Evolutionary conservation across 2,329 filamentous ascomycete genomes (phyloP), one percentile per base, ranked within the genome.

Genomic region (Fusarium lateritium): DNA sequence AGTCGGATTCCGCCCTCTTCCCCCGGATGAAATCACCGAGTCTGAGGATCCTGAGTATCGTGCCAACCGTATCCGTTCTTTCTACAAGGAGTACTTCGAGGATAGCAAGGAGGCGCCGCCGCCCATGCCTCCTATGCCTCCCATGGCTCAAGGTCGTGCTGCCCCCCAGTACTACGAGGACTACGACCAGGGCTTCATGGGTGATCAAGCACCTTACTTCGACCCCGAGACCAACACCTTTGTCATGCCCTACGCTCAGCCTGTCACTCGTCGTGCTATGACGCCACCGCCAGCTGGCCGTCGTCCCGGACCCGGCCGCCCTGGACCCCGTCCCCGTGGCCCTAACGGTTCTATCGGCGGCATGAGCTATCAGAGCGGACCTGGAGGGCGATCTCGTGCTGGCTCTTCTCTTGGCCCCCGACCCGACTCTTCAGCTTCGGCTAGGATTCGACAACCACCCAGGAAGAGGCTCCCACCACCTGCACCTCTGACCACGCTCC

Each of bases 1-100:
- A 2, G 87, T 91, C 45, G 89, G 89, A 28, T 86, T 97, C 79
- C 91, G 96, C 17, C 96, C 96, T 22, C 85, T 99, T 66, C 96
- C 96, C 7, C 93, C 94, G 36, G 91, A 94, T 75, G 92, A 97
- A 69, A 89, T 93, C 56, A 86, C 85, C 31, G 89, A 91, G 43
- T 88, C 91, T 5, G 96, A 98, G 77, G 95, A 98, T 77, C 94
- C 96, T 0, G 96, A 98, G 79, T 91, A 95, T 76, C 90, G 96
- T 75, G 96, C 96, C 69, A 98, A 98, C 83, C 91, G 96, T 61
- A 99, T 99, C 72, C 89, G 96, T 78, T 99, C 96, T 6, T 99
- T 99, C 84, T 99, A 99, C 84, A 98, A 98, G 83, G 96, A 99
- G 78, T 99, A 99, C 83, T 99, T 99, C 74, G 96, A 98, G 71